Base-by-base conservation (phyloP, 129 eudicot species). In the Ambrosia trifida region DNA sequence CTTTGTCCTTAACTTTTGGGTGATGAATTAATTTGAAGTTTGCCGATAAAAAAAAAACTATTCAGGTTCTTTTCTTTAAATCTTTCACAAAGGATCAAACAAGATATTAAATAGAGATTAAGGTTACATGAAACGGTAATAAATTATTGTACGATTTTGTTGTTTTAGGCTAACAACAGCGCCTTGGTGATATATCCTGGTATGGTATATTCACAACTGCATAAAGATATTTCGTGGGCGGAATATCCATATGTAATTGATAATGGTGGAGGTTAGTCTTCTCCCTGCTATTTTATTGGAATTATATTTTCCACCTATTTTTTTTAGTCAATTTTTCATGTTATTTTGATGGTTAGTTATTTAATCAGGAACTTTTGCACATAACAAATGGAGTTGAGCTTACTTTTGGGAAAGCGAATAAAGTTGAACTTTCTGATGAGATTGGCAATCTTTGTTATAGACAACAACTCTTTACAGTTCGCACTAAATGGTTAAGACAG, bases 221-320 rank as follows among this genome's bases (percentile, higher is more conserved):
- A 89, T 76, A 89, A 86, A 49, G 87, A 80, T 62, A 82, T 86
- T 72, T 86, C 92, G 17, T 89, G 96, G 96, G 89, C 74, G 11
- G 86, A 89, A 72, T 86, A 79, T 84, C 80, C 76, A 1, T 89
- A 86, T 46, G 84, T 86, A 17, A 73, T 86, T 33, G 96, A 89
- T 46, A 86, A 86, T 12, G 84, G 79, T 62, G 96, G 96, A 89
- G 92, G 92, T 89, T 51, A 81, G 86, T 11, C 66, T 64, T 53
- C 61, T 28, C 18, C 4, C 13, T 7, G 7, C 20, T 40, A 40
- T 52, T 35, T 30, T 3, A 33, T 36, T 35, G 49, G 28, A 72
- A 52, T 62, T 13, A 19, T 47, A 30, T 63, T 40, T 50, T 19
- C 32, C 16, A 44, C 61, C 38, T 8, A 12, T 38, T 64, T 31